These are phyloP conservation scores for Phytophthora idaei DNA, from an alignment of 352 stramenopile genomes.

Conservation along the genomic window DNA sequence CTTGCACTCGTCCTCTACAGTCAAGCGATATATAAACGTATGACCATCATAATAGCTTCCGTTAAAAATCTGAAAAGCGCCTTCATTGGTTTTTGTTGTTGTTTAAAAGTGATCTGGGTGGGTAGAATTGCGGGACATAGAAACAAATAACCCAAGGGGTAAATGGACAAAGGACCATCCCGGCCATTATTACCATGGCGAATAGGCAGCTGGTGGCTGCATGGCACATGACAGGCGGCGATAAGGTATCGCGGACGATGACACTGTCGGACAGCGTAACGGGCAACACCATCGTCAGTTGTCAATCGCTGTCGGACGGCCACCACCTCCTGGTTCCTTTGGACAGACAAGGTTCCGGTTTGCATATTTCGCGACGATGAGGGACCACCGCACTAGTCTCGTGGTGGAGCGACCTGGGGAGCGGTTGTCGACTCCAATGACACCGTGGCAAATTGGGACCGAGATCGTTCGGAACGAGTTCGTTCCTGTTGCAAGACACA, in stretches of 20 bases:
- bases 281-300: constrained; percentile 7
- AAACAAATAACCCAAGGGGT: background rate
- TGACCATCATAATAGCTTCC: too few relatives aligned
- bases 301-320: constrained; percentile 1
- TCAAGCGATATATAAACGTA: constrained; percentile 4
- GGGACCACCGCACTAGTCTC: constrained; percentile 22
- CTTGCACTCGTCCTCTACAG: constrained; percentile 23
- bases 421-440: constrained; percentile 23
- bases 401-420: constrained; percentile 20
- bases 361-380: constrained; percentile 19
- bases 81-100: too few relatives aligned
- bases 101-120: too few relatives aligned
- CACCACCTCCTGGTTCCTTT: background rate
- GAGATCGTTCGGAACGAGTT: constrained; percentile 25
- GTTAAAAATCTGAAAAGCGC: too few relatives aligned
- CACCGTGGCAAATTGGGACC: constrained; percentile 31
- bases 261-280: constrained; percentile 19
- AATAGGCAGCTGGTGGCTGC: constrained; percentile 12
- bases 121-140: too few relatives aligned
- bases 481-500: constrained; percentile 1
- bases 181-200: too few relatives aligned
- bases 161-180: too few relatives aligned
- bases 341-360: background rate
- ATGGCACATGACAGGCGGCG: constrained; percentile 31
- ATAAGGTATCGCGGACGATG: constrained; percentile 36